Evolutionary conservation across 2,329 filamentous ascomycete species (phyloP).

Genomic region (Amauroascus niger): DNA sequence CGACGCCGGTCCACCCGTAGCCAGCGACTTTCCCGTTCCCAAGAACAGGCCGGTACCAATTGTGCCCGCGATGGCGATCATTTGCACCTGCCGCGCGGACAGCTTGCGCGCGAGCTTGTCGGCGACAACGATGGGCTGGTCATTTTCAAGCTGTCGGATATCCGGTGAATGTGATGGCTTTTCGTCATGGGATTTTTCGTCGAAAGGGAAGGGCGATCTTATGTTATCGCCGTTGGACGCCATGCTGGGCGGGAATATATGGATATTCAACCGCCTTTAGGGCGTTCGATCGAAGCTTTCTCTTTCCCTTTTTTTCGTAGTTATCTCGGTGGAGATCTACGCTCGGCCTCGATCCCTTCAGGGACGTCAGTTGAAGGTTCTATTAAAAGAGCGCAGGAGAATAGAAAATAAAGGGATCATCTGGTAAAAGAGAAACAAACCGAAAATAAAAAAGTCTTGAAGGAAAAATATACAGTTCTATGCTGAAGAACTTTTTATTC

Average conservation of each 20-base stretch:
- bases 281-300: neutral
- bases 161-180: constrained; percentile 6
- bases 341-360: neutral
- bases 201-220: neutral
- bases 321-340: neutral
- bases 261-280: neutral
- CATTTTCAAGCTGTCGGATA: constrained; percentile 4
- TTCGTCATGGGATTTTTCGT: constrained; percentile 12
- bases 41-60: constrained; percentile 51
- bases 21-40: constrained; percentile 51
- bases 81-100: constrained; percentile 55
- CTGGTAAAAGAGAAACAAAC: neutral
- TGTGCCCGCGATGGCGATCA: constrained; percentile 49
- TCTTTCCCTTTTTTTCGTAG: neutral
- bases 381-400: neutral
- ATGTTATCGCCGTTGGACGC: neutral
- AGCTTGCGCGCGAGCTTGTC: constrained; percentile 48
- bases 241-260: neutral
- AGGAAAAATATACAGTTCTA: neutral
- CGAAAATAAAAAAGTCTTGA: neutral
- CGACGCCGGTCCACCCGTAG: constrained; percentile 51
- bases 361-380: neutral
- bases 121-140: constrained; percentile 22
- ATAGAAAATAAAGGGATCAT: neutral
- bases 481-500: neutral